These are phyloP conservation scores for Aspergillus flavus DNA, from an alignment of 2,329 filamentous ascomycete species.

Conservation along the genomic window DNA sequence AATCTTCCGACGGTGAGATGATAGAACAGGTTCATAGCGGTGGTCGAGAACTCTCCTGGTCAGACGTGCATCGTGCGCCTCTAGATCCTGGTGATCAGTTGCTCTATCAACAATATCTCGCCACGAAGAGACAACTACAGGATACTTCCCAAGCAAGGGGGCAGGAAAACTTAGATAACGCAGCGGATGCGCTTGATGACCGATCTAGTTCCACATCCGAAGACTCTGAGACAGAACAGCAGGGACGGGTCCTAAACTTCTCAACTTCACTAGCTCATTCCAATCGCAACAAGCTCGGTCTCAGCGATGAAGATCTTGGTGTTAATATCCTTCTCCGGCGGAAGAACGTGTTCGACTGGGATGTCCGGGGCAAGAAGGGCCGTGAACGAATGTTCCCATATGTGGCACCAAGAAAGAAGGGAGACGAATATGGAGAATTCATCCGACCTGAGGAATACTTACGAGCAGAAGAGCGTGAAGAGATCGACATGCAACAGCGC, in stretches of 20 bases:
- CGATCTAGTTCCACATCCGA: conserved; percentile 87
- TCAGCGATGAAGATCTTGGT: conserved; percentile 87
- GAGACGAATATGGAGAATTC: conserved; percentile 90
- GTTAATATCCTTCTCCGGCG: conserved; percentile 87
- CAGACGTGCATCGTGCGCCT: conserved; percentile 63
- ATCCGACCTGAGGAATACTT: conserved; percentile 94
- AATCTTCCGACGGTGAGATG: conserved; percentile 56
- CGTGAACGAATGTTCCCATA: conserved; percentile 91
- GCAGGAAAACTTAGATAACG: conserved; percentile 70
- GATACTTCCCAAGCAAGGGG: conserved; percentile 74
- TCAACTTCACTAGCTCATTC: conserved; percentile 83
- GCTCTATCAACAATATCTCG: conserved; percentile 89
- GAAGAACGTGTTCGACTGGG: conserved; percentile 90
- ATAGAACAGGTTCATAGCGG: conserved; percentile 69
- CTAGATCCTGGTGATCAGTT: conserved; percentile 75
- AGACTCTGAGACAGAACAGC: conserved; percentile 85
- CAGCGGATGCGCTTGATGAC: conserved; percentile 70
- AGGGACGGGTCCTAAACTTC: conserved; percentile 87
- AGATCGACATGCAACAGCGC: conserved; percentile 65
- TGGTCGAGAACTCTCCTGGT: conserved; percentile 63
- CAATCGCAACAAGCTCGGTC: conserved; percentile 79
- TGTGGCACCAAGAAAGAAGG: conserved; percentile 73
- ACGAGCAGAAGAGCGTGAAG: conserved; percentile 86
- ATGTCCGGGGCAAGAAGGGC: conserved; percentile 87
- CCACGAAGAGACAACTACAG: conserved; percentile 83